Evolutionary conservation across 148 eudicot species (phyloP).

Genomic region (Polygonum aviculare): DNA sequence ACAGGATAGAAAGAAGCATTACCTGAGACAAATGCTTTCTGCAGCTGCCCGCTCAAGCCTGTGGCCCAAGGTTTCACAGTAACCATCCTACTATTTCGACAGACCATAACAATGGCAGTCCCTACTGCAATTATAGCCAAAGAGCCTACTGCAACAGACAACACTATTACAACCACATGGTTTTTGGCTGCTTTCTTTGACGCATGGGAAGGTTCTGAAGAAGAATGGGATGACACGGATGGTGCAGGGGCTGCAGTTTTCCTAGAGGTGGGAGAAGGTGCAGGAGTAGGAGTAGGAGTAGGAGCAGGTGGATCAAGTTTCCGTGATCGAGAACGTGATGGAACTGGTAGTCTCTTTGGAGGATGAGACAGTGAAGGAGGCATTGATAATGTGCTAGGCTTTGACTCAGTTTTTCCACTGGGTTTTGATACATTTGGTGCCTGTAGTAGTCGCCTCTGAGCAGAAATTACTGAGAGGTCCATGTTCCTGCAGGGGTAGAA

Average conservation of each 20-base stretch:
- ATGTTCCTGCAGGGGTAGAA: constrained; percentile 3
- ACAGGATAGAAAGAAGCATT: neutral
- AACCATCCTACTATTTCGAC: constrained; percentile 41
- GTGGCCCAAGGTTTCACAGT: constrained; percentile 80
- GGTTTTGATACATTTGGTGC: neutral
- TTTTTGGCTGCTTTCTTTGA: constrained; percentile 12
- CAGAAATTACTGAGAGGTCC: neutral
- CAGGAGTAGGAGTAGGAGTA: neutral
- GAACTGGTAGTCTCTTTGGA: neutral
- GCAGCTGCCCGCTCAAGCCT: constrained; percentile 83
- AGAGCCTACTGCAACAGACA: constrained; percentile 30
- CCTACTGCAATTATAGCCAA: constrained; percentile 24
- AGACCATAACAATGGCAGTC: constrained; percentile 21
- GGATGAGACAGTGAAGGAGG: neutral
- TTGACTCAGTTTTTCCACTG: neutral
- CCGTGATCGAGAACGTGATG: neutral
- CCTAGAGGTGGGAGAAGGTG: neutral
- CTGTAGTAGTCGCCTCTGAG: neutral
- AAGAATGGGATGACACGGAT: constrained; percentile 17
- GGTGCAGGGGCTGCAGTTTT: neutral
- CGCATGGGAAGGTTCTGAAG: constrained; percentile 16
- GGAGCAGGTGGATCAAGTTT: neutral
- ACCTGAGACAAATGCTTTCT: constrained; percentile 85
- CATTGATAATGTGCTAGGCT: neutral
- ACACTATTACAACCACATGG: constrained; percentile 22